Conservation (phyloP, 106 monocot species). For the Phalaenopsis equestris region DNA sequence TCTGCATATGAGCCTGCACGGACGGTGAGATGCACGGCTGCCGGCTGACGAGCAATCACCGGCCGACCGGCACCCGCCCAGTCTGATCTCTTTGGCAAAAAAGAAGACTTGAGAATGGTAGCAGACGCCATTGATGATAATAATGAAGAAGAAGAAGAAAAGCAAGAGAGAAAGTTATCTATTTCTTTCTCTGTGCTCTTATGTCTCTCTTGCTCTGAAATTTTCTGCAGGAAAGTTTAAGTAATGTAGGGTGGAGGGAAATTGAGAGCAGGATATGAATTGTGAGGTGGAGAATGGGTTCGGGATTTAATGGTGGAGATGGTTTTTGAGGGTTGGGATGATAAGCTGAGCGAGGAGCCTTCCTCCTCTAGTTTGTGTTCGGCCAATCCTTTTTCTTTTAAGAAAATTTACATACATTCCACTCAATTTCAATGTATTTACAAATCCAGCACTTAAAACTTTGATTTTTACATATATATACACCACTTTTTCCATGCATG, state of each 20-base stretch:
- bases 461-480: too few species aligned
- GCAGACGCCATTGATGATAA: conserved; percentile 63
- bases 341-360: conserved; percentile 7
- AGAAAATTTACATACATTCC: too few species aligned
- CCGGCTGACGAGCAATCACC: conserved; percentile 16
- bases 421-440: too few species aligned
- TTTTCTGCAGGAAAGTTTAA: neutral
- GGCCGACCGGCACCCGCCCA: conserved; percentile 33
- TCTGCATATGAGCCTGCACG: conserved; percentile 63
- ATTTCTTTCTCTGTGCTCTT: neutral
- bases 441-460: too few species aligned
- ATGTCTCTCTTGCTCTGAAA: neutral
- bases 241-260: conserved; percentile 19
- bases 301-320: conserved; percentile 41
- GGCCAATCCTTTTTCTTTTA: neutral
- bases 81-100: conserved; percentile 71
- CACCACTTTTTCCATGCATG: too few species aligned
- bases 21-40: conserved; percentile 43
- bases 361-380: conserved; percentile 15
- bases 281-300: conserved; percentile 52
- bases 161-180: neutral
- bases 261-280: conserved; percentile 41
- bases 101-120: conserved; percentile 87
- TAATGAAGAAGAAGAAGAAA: neutral
- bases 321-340: conserved; percentile 6